A percentile compares a stretch with the other conserved stretches of the same genome.
These are phyloP conservation scores for Clarkia xantiana DNA, from an alignment of 345 rosid species.

Conservation along the genomic window DNA sequence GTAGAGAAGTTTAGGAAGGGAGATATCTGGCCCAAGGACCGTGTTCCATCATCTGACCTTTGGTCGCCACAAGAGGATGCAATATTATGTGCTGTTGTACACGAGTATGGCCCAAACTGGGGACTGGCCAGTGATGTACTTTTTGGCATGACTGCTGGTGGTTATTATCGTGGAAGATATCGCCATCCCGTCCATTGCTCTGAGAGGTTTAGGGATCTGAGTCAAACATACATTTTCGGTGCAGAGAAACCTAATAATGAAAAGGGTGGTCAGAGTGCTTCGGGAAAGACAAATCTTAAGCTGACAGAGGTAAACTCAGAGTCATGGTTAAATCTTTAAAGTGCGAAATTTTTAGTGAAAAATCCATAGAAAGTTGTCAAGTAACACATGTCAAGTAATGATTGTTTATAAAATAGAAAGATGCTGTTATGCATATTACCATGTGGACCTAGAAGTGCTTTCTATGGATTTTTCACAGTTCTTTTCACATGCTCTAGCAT, in stretches of 20 bases:
- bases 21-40: slow-evolving; percentile 83
- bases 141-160: slow-evolving; percentile 92
- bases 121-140: slow-evolving; percentile 66
- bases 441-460: no score
- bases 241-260: slow-evolving; percentile 53
- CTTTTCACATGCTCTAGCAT: no score
- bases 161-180: slow-evolving; percentile 78
- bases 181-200: slow-evolving; percentile 92
- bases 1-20: slow-evolving; percentile 89
- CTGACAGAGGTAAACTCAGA: slow-evolving; percentile 77
- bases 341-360: no score
- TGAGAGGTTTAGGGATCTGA: slow-evolving; percentile 84
- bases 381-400: no score
- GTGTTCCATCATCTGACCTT: slow-evolving; percentile 79
- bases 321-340: no score
- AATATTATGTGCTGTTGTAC: slow-evolving; percentile 88
- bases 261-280: slow-evolving; percentile 43
- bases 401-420: no score
- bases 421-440: no score
- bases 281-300: slow-evolving; percentile 87
- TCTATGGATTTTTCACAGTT: no score
- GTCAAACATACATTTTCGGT: slow-evolving; percentile 55
- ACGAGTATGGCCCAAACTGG: slow-evolving; percentile 95
- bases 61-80: slow-evolving; percentile 99
- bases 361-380: no score